These are phyloP conservation scores for Collybia nuda DNA, from an alignment of 768 basidiomycete species.

Conservation along the genomic window DNA sequence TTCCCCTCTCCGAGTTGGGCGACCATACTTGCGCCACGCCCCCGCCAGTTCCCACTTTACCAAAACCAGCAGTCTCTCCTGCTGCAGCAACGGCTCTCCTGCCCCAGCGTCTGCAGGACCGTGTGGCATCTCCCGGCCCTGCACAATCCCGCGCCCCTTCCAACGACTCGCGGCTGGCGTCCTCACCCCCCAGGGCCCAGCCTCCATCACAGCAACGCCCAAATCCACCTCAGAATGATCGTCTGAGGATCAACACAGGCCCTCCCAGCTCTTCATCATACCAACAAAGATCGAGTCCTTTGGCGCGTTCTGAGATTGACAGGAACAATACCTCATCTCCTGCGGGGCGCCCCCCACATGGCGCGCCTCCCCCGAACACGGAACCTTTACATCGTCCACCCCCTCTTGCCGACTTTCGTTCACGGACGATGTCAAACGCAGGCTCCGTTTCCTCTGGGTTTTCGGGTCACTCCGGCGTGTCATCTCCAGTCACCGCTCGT, in stretches of 20 bases:
- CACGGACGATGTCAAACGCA: slow-evolving; percentile 19
- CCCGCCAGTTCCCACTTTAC: slow-evolving; percentile 43
- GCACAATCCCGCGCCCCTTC: slow-evolving; percentile 11
- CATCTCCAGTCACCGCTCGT: slow-evolving; percentile 12
- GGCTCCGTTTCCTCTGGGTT: slow-evolving; percentile 1
- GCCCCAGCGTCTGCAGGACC: slow-evolving; percentile 49
- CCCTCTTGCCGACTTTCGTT: slow-evolving; percentile 16
- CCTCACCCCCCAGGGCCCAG: slow-evolving; percentile 3
- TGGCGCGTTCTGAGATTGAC: slow-evolving; percentile 24
- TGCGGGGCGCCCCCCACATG: slow-evolving; percentile 13
- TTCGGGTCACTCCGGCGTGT: not conserved
- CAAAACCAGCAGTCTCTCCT: slow-evolving; percentile 37
- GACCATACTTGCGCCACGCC: slow-evolving; percentile 71
- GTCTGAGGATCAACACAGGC: slow-evolving; percentile 31
- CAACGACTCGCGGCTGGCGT: slow-evolving; percentile 5
- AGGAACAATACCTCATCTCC: slow-evolving; percentile 14
- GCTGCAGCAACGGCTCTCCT: slow-evolving; percentile 43
- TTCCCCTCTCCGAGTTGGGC: slow-evolving; percentile 71
- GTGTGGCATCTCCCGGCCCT: slow-evolving; percentile 27
- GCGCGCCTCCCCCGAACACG: slow-evolving; percentile 10
- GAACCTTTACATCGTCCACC: slow-evolving; percentile 23
- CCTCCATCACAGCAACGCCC: slow-evolving; percentile 19
- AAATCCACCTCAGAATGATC: slow-evolving; percentile 23
- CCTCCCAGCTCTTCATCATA: slow-evolving; percentile 19
- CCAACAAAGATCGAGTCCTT: slow-evolving; percentile 34